Base-by-base conservation (phyloP, 768 basidiomycete species). In the Suillus decipiens region DNA sequence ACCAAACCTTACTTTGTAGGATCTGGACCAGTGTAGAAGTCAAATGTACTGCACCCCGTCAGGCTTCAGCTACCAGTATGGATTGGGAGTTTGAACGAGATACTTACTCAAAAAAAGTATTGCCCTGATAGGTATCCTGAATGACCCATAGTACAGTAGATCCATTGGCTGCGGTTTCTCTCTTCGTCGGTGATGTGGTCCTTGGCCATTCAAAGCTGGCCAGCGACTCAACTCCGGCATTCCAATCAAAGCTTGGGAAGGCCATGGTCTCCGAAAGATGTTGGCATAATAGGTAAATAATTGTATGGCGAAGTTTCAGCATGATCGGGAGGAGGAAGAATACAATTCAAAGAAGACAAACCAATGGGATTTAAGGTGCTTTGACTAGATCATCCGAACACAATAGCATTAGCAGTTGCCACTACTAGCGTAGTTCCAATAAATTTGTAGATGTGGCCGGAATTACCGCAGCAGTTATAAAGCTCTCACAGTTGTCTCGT, bases 41-140 rank as follows among this genome's bases (percentile, higher is more conserved):
- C 66, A 66, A 84, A 90, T 36, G 78, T 77, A 61, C 89, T 75
- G 62, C 59, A 65, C 65, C 61, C 53, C 14, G 2, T 48, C 14
- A 28, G 28, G 28, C 3, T 28, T 28, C 28, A 48, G 47, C 11
- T 39, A 12, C 61, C 45, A 54, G 31, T 7, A 33, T 37, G 42
- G 15, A 31, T 61, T 39, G 43, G 42, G 41, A 33, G 22, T 34
- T 33, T 55, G 53, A 60, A 55, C 57, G 33, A 4, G 54, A 73
- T 73, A 74, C 79, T 57, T 63, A 91, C 90, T 90, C 83, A 71
- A 90, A 92, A 74, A 92, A 92, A 0, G 77, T 83, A 60, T 80
- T 67, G 15, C 90, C 90, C 50, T 82, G 79, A 69, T 88, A 91
- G 5, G 82, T 84, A 69, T 90, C 89, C 74, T 89, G 71, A 12